A percentile compares a stretch with the other conserved stretches of the same genome.
phyloP scores from a whole-genome alignment of 2,329 filamentous ascomycete species.

The Drechmeria coniospora region DNA sequence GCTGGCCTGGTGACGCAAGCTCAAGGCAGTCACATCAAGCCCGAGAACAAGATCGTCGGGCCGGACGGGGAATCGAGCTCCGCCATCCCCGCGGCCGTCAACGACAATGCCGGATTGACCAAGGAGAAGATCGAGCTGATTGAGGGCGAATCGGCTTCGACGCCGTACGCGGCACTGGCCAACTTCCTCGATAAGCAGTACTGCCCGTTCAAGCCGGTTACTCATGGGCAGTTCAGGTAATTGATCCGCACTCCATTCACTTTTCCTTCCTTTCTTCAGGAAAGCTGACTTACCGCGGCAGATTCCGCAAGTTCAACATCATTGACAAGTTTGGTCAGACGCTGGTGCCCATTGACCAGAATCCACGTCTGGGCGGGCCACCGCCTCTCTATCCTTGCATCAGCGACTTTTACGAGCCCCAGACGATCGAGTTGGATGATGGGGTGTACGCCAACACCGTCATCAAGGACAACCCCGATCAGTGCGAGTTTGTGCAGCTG shows the following conservation, averaged over 20 bases:
- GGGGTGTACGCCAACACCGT: conserved; percentile 10
- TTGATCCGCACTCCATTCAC: not conserved
- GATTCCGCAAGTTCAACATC: conserved; percentile 28
- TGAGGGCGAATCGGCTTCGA: conserved; percentile 11
- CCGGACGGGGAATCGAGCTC: conserved; percentile 2
- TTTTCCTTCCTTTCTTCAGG: not conserved
- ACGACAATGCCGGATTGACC: conserved; percentile 9
- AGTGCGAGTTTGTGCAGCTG: conserved; percentile 22
- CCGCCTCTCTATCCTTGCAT: conserved; percentile 17
- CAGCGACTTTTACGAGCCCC: conserved; percentile 18
- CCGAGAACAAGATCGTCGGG: conserved; percentile 9
- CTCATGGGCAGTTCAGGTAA: conserved; percentile 28
- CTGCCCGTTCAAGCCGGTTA: conserved; percentile 27
- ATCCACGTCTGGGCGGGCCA: conserved; percentile 3
- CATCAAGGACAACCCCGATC: conserved; percentile 4
- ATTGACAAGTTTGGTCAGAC: conserved; percentile 34
- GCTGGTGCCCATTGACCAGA: conserved; percentile 16
- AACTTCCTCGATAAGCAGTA: conserved; percentile 8
- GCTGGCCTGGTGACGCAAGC: conserved; percentile 16
- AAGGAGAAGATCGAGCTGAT: conserved; percentile 10
- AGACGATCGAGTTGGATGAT: conserved; percentile 6
- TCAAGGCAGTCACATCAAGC: conserved; percentile 25
- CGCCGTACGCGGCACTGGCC: conserved; percentile 18
- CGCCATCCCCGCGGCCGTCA: conserved; percentile 1
- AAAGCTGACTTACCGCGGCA: no score